Base-by-base conservation (phyloP, 345 rosid species). In the Ceriops decandra region DNA sequence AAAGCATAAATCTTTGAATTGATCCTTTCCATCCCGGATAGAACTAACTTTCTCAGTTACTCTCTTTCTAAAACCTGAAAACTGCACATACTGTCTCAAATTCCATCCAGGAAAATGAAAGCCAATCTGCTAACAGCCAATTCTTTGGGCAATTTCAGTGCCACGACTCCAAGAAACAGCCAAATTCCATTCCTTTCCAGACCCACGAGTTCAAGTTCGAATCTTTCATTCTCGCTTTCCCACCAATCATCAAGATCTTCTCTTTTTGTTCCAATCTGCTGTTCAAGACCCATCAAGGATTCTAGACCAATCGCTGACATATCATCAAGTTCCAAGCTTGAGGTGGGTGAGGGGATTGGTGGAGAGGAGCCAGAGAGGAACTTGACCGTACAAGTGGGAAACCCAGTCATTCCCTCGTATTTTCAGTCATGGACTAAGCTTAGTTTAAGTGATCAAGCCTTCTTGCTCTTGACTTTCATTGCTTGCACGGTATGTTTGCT, bases 391-490 rank as follows among this genome's bases (percentile, higher is more conserved):
- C 82, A 81, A 70, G 85, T 85, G 21, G 87, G 89, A 2, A 76
- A 65, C 57, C 82, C 92, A 27, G 54, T 64, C 38, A 79, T 82
- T 66, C 92, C 86, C 35, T 75, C 85, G 24, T 71, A 31, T 79
- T 33, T 78, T 71, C 81, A 32, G 52, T 42, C 71, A 19, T 65
- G 79, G 33, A 76, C 80, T 1, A 82, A 83, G 79, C 74, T 83
- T 79, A 85, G 87, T 78, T 74, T 76, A 72, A 75, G 73, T 56
- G 95, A 88, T 73, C 93, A 91, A 64, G 93, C 96, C 21, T 91
- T 85, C 83, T 74, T 86, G 74, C 91, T 91, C 58, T 66, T 87
- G 52, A 67, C 95, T 28, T 95, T 95, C 74, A 87, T 88, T 59
- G 93, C 88, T 70, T 91, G 88, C 86, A 85, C 93, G 89, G 98